Evolutionary conservation across 2,329 filamentous ascomycete species (phyloP).

Genomic region (Trichoderma koningii): DNA sequence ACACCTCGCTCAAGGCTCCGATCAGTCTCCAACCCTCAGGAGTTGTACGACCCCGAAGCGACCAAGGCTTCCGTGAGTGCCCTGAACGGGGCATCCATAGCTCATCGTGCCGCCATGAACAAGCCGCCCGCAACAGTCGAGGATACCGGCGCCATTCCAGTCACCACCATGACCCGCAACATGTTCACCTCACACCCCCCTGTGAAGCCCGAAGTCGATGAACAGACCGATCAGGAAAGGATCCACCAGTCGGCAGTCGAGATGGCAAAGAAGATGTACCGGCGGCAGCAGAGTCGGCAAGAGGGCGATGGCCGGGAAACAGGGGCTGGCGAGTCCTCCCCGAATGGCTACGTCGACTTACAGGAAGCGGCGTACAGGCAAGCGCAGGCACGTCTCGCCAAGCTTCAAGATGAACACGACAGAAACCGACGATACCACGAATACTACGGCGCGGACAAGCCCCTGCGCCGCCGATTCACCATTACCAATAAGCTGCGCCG

Average conservation of each 20-base stretch:
- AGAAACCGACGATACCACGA: conserved; percentile 67
- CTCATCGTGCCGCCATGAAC: conserved; percentile 56
- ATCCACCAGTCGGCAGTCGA: conserved; percentile 81
- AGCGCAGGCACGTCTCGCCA: conserved; percentile 79
- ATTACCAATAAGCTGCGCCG: conserved; percentile 59
- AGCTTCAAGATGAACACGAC: conserved; percentile 71
- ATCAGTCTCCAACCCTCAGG: conserved; percentile 28
- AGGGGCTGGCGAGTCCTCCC: conserved; percentile 37
- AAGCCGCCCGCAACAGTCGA: conserved; percentile 50
- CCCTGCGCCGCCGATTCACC: conserved; percentile 49
- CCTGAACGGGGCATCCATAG: conserved; percentile 70
- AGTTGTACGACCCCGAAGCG: conserved; percentile 34
- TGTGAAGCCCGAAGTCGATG: conserved; percentile 70
- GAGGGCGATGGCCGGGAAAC: conserved; percentile 49
- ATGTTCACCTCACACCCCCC: conserved; percentile 80
- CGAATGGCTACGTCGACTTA: conserved; percentile 63
- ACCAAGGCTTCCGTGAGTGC: conserved; percentile 64
- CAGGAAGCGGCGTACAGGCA: conserved; percentile 87
- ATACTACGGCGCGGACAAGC: conserved; percentile 65
- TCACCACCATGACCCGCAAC: conserved; percentile 67
- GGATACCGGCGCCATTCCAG: conserved; percentile 67
- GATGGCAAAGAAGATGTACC: conserved; percentile 89
- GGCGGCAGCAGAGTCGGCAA: conserved; percentile 63
- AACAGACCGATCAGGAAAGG: conserved; percentile 70
- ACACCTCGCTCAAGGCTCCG: conserved; percentile 63